Base-by-base conservation (phyloP, 768 basidiomycete genomes). In the Sporobolomyces phaffii region DNA sequence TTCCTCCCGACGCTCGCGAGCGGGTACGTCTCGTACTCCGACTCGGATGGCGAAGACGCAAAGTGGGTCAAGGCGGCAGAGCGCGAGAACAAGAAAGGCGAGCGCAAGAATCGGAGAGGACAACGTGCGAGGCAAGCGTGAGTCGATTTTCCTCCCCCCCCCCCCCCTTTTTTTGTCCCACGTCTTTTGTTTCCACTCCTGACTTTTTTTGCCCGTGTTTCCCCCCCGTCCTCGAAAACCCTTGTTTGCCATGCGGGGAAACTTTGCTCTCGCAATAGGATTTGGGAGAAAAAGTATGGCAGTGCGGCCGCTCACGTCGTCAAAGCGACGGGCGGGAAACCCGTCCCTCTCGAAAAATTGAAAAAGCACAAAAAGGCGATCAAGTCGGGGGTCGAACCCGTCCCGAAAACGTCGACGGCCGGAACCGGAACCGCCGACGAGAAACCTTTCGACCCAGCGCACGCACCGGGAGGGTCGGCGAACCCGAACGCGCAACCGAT, bases 241-340 rank as follows among this genome's bases (percentile, higher is more conserved):
- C 18, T 41, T 28, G 8, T 14, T 26, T n/a, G n/a, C n/a, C n/a
- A n/a, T n/a, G n/a, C n/a, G n/a, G n/a, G n/a, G n/a, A n/a, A n/a
- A n/a, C n/a, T n/a, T n/a, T 22, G 17, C 24, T 3, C n/a, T 29
- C 15, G 0, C 9, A 20, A 15, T 73, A 97, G 93, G 3, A 96
- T 98, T 72, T 97, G 94, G 93, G 94, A 97, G 79, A 93, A 91
- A 80, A 97, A 92, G 78, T 98, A 85, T 73, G 94, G 94, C 52
- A 83, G 81, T 66, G 84, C 86, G 67, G 93, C 94, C 28, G 96
- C 94, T 76, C 94, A 98, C 77, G 83, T 93, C 78, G 87, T 88
- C 78, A 87, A 85, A 47, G 31, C 57, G 3, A 17, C 6, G 9
- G 66, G 71, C 11, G 68, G 61, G 26, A 69, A 68, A 26, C 63